Base-by-base conservation (phyloP, 345 rosid species). In the Aegle marmelos region DNA sequence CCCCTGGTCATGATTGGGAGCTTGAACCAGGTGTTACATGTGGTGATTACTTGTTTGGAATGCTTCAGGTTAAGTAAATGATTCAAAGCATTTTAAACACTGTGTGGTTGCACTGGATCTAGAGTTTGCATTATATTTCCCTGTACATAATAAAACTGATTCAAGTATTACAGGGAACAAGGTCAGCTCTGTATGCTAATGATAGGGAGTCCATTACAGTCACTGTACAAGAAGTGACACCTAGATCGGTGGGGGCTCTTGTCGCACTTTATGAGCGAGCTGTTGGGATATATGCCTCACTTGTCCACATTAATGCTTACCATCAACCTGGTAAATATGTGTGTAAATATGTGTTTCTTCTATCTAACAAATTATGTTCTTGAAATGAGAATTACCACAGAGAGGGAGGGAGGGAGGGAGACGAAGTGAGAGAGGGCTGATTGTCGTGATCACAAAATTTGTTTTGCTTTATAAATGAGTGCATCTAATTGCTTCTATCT, bases 1-100 rank as follows among this genome's bases (percentile, higher is more conserved):
- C 94, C 74, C 99, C 97, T n/a, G 99, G 99, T 85, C 99, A 92
- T 85, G 99, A 96, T 82, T 96, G 99, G 99, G 98, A 96, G 80
- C 97, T 96, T 76, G 99, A 96, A 87, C 99, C 98, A 78, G 99
- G 98, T 80, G 99, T 96, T 78, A 94, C 99, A 63, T 96, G 98
- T 79, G 99, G 99, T 70, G 99, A 96, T 80, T 94, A 96, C 87
- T 86, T 96, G 72, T 96, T 96, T 83, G 99, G 99, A 75, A 94
- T 96, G 99, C 86, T 96, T 58, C 98, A 96, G 98, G 99, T 94
- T 74, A 76, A 82, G 76, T 66, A 75, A 59, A 58, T 78, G 63
- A 75, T 11, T 39, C 62, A 66, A 64, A 68, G 59, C 22, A 22
- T 79, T 81, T 37, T 57, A 1, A 36, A 11, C 21, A 17, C 53